Evolutionary conservation across 371 early-diverging fungal species (phyloP), one percentile per base, ranked within the genome.

Genomic region (Mortierella sp.): DNA sequence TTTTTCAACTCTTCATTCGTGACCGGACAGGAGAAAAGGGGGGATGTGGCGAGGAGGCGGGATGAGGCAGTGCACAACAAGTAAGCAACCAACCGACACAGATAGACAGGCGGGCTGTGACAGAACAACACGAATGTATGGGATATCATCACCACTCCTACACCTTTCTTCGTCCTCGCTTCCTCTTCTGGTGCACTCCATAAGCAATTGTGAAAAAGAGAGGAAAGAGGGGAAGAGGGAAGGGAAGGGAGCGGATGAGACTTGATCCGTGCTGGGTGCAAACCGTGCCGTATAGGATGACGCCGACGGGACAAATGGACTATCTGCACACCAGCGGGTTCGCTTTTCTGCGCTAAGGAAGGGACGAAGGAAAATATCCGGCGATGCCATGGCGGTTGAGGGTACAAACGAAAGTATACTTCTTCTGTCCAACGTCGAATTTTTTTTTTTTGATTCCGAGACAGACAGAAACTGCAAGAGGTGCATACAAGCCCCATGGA

Each of bases 51-150:
- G 60, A 32, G 60, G 32, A 32, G 60, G 32, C 32, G 16, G 27
- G 29, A 32, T 60, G 60, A 29, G 60, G 60, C 60, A 60, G 60
- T 60, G 58, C n/a, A n/a, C n/a, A n/a, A n/a, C n/a, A n/a, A n/a
- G n/a, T n/a, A n/a, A n/a, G n/a, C n/a, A n/a, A 56, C 24, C 24
- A n/a, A 56, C 21, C 27, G 24, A 55, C n/a, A 55, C 3, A 58
- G 27, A 58, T 49, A 29, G 29, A 29, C 32, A 11, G 27, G 16
- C 27, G 16, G 60, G 32, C 60, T 60, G 60, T 32, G 60, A n/a
- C 60, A 32, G 60, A 29, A 16, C 51, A 51, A 51, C 51, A 51
- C 51, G 21, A 60, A 60, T 14, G 35, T 16, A 5, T 14, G 16
- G 32, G 16, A 27, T 29, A 60, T 60, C 60, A 18, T 16, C 60